Conservation (phyloP, 1,139 yeast genomes). For the Ashbya aceris region DNA sequence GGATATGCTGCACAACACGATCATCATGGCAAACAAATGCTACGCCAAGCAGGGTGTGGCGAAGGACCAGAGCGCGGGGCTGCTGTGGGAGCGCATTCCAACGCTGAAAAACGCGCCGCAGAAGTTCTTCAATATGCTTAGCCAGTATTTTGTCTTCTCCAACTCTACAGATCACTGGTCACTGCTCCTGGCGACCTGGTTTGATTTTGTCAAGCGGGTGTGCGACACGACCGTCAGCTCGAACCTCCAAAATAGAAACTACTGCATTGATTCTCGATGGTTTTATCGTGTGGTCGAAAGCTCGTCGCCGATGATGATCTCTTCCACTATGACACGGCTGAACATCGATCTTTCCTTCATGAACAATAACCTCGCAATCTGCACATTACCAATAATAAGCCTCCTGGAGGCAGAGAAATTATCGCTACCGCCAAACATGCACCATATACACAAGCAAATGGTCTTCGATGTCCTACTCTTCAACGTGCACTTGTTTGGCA, state of each 20-base stretch:
- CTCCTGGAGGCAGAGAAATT: constrained; percentile 5
- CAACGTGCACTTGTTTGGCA: constrained; percentile 16
- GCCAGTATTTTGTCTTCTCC: constrained; percentile 5
- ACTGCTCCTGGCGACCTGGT: constrained; percentile 21
- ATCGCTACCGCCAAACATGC: not conserved
- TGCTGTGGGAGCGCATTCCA: constrained; percentile 5
- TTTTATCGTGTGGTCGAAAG: not conserved
- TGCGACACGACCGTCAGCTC: not conserved
- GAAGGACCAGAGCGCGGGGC: not conserved
- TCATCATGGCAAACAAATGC: constrained; percentile 6
- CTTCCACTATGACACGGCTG: not conserved
- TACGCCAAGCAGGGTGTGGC: not conserved
- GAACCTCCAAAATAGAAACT: not conserved
- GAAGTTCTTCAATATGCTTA: constrained; percentile 7
- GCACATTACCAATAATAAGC: constrained; percentile 16
- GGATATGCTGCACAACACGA: constrained; percentile 7
- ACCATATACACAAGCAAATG: constrained; percentile 5
- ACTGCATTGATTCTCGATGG: not conserved
- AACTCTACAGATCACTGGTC: constrained; percentile 18
- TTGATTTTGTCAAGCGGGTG: constrained; percentile 14
- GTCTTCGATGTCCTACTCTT: constrained; percentile 16
- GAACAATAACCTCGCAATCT: constrained; percentile 17
- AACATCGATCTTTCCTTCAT: constrained; percentile 6
- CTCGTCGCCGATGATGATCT: not conserved
- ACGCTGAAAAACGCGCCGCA: constrained; percentile 6